Evolutionary conservation across 768 basidiomycete species (phyloP).

Genomic region (Xerocomus spinulosus): DNA sequence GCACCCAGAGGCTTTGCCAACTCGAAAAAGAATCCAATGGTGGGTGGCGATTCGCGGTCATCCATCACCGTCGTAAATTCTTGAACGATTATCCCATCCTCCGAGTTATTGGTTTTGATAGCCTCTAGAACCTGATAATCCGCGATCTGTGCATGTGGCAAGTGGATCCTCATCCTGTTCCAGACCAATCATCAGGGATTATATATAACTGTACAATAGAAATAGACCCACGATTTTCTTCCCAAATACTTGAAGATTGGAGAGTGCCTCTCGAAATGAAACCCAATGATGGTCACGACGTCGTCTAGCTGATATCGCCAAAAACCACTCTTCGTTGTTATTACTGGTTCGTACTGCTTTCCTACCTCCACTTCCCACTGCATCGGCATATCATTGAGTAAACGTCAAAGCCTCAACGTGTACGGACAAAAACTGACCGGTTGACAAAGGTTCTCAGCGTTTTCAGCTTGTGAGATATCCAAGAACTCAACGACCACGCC

Average conservation of each 20-base stretch:
- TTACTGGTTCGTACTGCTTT: background rate
- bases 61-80: slow-evolving; percentile 16
- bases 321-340: background rate
- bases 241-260: background rate
- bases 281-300: background rate
- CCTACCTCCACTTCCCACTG: background rate
- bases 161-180: slow-evolving; percentile 9
- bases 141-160: slow-evolving; percentile 1
- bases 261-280: background rate
- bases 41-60: background rate
- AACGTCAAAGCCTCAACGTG: background rate
- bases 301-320: background rate
- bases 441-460: background rate
- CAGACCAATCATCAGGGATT: background rate
- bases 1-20: slow-evolving; percentile 8
- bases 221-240: no score
- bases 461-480: background rate
- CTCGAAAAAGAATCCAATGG: slow-evolving; percentile 17
- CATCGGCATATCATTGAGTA: background rate
- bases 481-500: background rate
- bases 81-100: slow-evolving; percentile 5
- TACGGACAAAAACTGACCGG: background rate
- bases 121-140: slow-evolving; percentile 10
- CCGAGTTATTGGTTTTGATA: background rate
- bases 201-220: no score